Evolutionary conservation across 768 basidiomycete genomes (phyloP).

Genomic region (Rhodotorula graminis): DNA sequence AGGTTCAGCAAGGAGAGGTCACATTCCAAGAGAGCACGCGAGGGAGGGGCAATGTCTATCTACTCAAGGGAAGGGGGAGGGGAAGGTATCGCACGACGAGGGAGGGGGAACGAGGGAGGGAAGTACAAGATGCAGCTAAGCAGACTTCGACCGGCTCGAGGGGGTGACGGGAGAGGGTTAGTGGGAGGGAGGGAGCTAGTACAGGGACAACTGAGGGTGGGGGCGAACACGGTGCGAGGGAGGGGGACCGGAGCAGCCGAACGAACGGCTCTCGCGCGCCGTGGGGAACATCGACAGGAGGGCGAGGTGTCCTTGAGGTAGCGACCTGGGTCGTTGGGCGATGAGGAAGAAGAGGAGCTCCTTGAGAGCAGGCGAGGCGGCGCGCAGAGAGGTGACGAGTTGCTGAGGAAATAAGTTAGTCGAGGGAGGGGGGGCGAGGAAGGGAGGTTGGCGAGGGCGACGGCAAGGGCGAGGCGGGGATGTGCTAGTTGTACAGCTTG

Average conservation of each 20-base stretch:
- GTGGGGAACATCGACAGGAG: neutral
- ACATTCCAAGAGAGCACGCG: neutral
- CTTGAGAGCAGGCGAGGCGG: slow-evolving; percentile 6
- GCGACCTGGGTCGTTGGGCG: neutral
- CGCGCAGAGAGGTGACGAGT: neutral
- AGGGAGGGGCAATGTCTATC: neutral
- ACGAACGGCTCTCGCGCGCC: slow-evolving; percentile 12
- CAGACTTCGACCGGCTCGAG: slow-evolving; percentile 6
- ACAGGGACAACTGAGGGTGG: neutral
- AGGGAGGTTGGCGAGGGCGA: neutral
- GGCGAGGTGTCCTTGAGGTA: neutral
- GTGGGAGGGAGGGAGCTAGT: neutral
- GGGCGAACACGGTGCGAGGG: neutral
- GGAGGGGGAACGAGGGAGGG: neutral
- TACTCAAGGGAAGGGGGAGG: neutral
- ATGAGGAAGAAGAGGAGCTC: neutral
- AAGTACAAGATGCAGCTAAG: slow-evolving; percentile 6
- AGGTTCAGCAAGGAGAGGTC: neutral
- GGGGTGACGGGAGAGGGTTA: neutral
- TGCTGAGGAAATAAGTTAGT: slow-evolving; percentile 12
- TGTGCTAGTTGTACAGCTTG: neutral
- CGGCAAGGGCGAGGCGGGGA: neutral
- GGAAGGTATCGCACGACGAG: slow-evolving; percentile 3
- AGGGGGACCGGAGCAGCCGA: slow-evolving; percentile 9
- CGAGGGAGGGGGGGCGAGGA: neutral